A percentile compares a stretch with the other conserved stretches of the same genome.
These are phyloP conservation scores for Scedosporium dehoogii DNA, from an alignment of 2,329 filamentous ascomycete genomes.

Conservation along the genomic window DNA sequence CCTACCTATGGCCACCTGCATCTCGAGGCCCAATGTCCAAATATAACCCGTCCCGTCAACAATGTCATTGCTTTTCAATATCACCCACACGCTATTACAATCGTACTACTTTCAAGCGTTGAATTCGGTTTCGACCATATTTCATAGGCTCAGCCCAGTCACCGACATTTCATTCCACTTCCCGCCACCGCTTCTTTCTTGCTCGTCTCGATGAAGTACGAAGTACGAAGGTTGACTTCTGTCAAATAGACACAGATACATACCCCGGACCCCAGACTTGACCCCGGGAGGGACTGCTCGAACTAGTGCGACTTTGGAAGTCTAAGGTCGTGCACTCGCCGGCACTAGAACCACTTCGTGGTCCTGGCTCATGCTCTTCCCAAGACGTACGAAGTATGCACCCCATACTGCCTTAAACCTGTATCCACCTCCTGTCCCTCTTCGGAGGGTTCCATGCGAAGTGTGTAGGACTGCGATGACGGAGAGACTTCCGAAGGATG, in stretches of 20 bases:
- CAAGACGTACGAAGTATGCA: neutral
- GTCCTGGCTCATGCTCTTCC: neutral
- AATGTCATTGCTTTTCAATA: too few species aligned
- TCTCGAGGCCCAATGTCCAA: too few species aligned
- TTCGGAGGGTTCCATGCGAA: too few species aligned
- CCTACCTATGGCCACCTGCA: too few species aligned
- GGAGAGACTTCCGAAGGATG: too few species aligned
- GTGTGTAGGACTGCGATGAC: neutral
- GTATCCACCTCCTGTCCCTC: neutral
- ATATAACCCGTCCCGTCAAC: too few species aligned
- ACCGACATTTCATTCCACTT: neutral
- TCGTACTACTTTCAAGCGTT: neutral
- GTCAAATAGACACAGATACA: too few species aligned
- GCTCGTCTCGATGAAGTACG: neutral
- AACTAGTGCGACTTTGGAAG: neutral
- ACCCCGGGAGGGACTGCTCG: neutral
- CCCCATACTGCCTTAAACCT: neutral
- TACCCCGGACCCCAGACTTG: neutral
- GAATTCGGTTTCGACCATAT: neutral
- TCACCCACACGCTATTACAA: neutral
- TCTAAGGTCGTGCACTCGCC: neutral
- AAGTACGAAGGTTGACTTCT: too few species aligned
- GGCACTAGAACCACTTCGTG: neutral
- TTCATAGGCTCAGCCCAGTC: neutral
- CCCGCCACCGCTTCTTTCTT: neutral